These are phyloP conservation scores for Pelargonium australe DNA, from an alignment of 441 rosid genomes.

Conservation along the genomic window DNA sequence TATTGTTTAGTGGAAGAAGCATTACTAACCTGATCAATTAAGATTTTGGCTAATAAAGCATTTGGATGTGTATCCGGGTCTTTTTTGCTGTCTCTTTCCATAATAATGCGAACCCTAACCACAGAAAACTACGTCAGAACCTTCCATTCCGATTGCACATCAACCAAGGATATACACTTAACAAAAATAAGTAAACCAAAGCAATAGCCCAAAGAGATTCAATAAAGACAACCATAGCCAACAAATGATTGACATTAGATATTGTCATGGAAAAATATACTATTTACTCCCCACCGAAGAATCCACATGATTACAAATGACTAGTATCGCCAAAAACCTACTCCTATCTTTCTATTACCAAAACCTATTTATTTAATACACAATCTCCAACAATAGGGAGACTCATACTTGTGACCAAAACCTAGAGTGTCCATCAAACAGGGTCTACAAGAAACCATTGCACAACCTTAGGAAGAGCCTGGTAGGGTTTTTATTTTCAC, in stretches of 20 bases:
- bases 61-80: slow-evolving; percentile 65
- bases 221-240: no score
- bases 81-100: slow-evolving; percentile 68
- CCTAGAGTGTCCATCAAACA: no score
- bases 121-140: slow-evolving; percentile 16
- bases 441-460: no score
- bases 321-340: background rate
- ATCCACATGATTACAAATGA: background rate
- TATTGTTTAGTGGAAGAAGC: slow-evolving; percentile 12
- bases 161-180: no score
- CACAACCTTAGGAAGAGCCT: no score
- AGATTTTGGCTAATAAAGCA: slow-evolving; percentile 69
- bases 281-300: background rate
- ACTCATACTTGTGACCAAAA: no score
- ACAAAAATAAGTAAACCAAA: no score
- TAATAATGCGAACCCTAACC: slow-evolving; percentile 77
- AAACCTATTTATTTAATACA: no score
- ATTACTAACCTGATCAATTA: slow-evolving; percentile 67
- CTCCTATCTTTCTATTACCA: background rate
- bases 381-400: no score
- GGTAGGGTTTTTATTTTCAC: no score
- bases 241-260: background rate
- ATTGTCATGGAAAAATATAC: background rate
- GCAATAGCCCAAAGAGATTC: no score
- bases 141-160: slow-evolving; percentile 16